Evolutionary conservation across 768 basidiomycete genomes (phyloP), one percentile per base, ranked within the genome.

Genomic region (Panellus pusillus): DNA sequence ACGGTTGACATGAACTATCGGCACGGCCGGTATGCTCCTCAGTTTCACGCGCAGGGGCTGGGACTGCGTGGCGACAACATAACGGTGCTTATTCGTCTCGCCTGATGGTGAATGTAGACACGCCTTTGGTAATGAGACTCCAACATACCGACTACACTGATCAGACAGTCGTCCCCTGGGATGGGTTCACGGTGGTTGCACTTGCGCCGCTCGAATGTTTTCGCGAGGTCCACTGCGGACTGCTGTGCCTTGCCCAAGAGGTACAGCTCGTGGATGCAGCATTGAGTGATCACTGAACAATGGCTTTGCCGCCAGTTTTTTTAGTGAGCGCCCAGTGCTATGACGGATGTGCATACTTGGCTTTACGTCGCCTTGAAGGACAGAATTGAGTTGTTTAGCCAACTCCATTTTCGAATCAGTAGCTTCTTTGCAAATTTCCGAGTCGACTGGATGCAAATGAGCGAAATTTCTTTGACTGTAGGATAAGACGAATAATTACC

Each of bases 101-200:
- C 91, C 90, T 55, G 9, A 48, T 14, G 32, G 32, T 35, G 32
- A 35, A 35, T 35, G 32, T 35, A 35, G 32, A 9, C 32, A 8
- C 32, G 14, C 3, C 3, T 9, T 35, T 3, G 17, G 36, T 15
- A 20, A 37, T 35, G 17, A 24, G 37, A 31, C 32, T 15, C 31
- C 6, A 35, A 63, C 83, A 54, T 62, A 92, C 96, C 96, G 43
- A 97, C 77, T 42, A 98, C 86, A 54, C 81, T 81, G 6, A 73
- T 64, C 27, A 99, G 74, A 68, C 97, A 99, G 15, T 93, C 92
- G 44, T 89, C 84, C 28, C 89, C 89, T 0, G 81, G 76, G 27
- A 98, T 89, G n/a, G 89, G 76, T 63, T 94, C 89, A 57, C 85
- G 79, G 68, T 99, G 97, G 67, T 98, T 98, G 68, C 97, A 99